Base-by-base conservation (phyloP, 371 early-diverging fungal species). In the Chytridium lagenaria region DNA sequence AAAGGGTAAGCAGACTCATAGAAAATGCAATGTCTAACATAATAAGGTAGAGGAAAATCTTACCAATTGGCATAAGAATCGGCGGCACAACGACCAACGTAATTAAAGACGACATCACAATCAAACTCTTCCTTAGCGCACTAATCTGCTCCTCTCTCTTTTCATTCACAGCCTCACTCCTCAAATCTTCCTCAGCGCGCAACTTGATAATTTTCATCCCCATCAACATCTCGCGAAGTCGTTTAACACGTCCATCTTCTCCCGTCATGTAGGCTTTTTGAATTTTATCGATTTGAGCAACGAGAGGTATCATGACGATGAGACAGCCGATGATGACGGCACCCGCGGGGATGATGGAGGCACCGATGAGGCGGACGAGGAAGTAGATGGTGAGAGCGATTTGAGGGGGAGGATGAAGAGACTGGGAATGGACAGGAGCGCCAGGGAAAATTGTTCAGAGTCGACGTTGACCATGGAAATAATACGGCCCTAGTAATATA, bases 131-230 rank as follows among this genome's bases (percentile, higher is more conserved):
- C 37, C 34, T 37, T 15, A 69, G 44, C 22, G 74, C 73, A 22
- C 59, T 16, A 30, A 63, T 31, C 50, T 80, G 80, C 51, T 51
- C 50, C 28, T 59, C 57, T n/a, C 80, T 65, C 26, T 64, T 39
- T 5, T 50, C 64, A 1, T 31, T 28, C 31, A 80, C 68, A 7
- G 39, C n/a, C 15, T 71, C 55, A 31, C 26, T 38, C 59, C 72
- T 70, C 26, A 74, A 67, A 26, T 69, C 61, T 63, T 80, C 80
- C 1, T 57, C 30, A 22, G 75, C 75, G 2, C 80, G 23, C 55
- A 70, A 61, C 70, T 80, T 80, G 71, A 80, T 67, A 22, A 80
- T 51, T 68, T 74, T 74, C 40, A 80, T 75, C 22, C 70, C 78
- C 34, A 68, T 44, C 22, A 74, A 39, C 44, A 78, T 7, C 49